Evolutionary conservation across 495 filamentous ascomycete species (phyloP), one percentile per base, ranked within the genome.

Genomic region (Melanomma pulvis-pyrius): DNA sequence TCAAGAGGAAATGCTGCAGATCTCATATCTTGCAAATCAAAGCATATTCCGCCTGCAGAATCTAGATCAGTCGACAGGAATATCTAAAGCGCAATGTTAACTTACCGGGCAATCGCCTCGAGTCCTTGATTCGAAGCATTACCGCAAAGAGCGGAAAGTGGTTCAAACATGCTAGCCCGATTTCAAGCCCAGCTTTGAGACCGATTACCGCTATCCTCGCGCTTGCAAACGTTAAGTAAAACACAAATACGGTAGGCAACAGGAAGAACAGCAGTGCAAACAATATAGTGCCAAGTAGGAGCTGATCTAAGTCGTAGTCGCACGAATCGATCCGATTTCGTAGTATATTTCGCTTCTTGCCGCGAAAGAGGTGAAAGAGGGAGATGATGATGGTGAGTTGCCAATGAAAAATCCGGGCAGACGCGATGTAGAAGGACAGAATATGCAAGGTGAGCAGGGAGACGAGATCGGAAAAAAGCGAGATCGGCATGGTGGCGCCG

Each of bases 231-330:
- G 96, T 96, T 41, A 97, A 80, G 74, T 99, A 99, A 72, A 97
- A 99, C 11, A 97, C 96, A 46, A 93, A 82, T 28, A 99, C 90
- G 1, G 94, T 99, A 0, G 94, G 96, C 0, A 98, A 82, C 22
- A 99, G 82, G 75, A 98, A 99, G 80, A 96, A 96, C 0, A 98
- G 84, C 13, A 98, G 83, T 1, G 96, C 97, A 70, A 99, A 99
- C 9, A 99, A 82, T 24, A 98, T 98, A 1, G 94, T 98, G 32
- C 94, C 94, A 15, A 99, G 87, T 7, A 99, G 87, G 3, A 99
- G 87, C 76, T 99, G 96, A 74, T 99, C 94, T 19, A 99, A 88
- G 74, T 97, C 94, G 76, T 99, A 99, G 77, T 99, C 94, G 81
- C 96, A 99, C 39, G 92, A 93, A 74, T 99, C 94, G 68, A 98